phyloP scores from a whole-genome alignment of 2,329 filamentous ascomycete species.

The Daldinia sp. region DNA sequence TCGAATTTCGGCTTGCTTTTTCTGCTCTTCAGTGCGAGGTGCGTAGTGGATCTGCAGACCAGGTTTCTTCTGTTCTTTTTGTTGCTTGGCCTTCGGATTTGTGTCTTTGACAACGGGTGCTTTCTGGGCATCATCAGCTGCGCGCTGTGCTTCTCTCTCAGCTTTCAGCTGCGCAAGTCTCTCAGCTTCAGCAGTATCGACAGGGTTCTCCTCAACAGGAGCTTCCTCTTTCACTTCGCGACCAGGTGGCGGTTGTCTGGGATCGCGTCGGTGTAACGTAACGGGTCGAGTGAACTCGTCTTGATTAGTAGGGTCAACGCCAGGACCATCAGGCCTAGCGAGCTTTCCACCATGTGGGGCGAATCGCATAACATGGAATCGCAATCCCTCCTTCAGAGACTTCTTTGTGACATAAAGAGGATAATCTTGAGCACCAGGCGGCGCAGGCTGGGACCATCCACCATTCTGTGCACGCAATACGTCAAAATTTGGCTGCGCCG shows the following conservation, averaged over 20 bases:
- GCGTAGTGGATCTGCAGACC: constrained; percentile 84
- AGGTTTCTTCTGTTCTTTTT: constrained; percentile 81
- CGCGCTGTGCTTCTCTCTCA: constrained; percentile 86
- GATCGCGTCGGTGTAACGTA: constrained; percentile 88
- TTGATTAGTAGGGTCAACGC: constrained; percentile 74
- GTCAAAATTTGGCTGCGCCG: constrained; percentile 53
- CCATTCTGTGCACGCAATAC: constrained; percentile 61
- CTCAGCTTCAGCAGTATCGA: constrained; percentile 71
- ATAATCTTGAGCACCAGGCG: constrained; percentile 59
- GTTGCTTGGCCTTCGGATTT: constrained; percentile 58
- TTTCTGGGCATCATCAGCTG: constrained; percentile 91
- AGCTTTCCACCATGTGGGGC: constrained; percentile 63
- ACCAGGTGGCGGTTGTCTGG: constrained; percentile 75
- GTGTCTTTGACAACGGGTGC: constrained; percentile 79
- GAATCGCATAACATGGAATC: constrained; percentile 90
- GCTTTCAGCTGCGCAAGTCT: constrained; percentile 77
- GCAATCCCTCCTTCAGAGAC: constrained; percentile 80
- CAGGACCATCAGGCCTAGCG: constrained; percentile 64
- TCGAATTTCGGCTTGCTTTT: constrained; percentile 77
- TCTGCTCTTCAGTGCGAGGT: constrained; percentile 83
- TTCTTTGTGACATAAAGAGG: constrained; percentile 88
- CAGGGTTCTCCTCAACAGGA: constrained; percentile 55
- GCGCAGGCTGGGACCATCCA: constrained; percentile 69
- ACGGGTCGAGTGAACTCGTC: constrained; percentile 89
- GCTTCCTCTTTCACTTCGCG: constrained; percentile 72